Base-by-base conservation (phyloP, 345 rosid species). In the Populus alba region DNA sequence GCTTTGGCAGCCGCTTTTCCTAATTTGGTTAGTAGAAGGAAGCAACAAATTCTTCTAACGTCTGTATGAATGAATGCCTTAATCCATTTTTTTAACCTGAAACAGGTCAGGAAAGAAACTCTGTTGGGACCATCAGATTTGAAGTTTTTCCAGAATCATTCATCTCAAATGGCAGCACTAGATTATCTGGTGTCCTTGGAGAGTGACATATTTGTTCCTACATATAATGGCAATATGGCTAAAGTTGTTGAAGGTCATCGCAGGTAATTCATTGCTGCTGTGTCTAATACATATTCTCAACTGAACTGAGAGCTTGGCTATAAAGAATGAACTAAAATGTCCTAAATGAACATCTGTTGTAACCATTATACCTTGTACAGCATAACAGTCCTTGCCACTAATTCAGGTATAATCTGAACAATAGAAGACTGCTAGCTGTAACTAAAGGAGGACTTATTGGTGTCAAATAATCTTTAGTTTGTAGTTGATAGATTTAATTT, bases 181-280 rank as follows among this genome's bases (percentile, higher is more conserved):
- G 98, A 95, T 80, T 95, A 91, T 86, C 83, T 95, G 23, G 97
- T 95, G 71, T 90, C 98, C 43, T 79, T 93, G 39, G 98, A 93
- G 83, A 93, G 98, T 23, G 98, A 95, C 79, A 89, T 91, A 82
- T 95, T 95, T 80, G 88, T 95, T 80, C 97, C 98, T 38, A 95
- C 98, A 6, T 88, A 91, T 75, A 94, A 93, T 61, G 98, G 98
- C 66, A 95, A 95, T 85, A 92, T 95, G 98, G 98, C 98, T 39
- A 95, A 85, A 87, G 98, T 95, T n/a, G 97, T 95, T 20, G 98
- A 93, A 91, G 98, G 98, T 83, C 98, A 95, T 81, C 90, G 98
- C 71, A 92, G 98, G 98, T 95, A 83, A 71, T 38, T 33, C 53
- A 71, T 39, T 70, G 7, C 29, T 71, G 51, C 51, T 18, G 0